Base-by-base conservation (phyloP, 805 yeast genomes). In the Torulaspora gathmanii region DNA sequence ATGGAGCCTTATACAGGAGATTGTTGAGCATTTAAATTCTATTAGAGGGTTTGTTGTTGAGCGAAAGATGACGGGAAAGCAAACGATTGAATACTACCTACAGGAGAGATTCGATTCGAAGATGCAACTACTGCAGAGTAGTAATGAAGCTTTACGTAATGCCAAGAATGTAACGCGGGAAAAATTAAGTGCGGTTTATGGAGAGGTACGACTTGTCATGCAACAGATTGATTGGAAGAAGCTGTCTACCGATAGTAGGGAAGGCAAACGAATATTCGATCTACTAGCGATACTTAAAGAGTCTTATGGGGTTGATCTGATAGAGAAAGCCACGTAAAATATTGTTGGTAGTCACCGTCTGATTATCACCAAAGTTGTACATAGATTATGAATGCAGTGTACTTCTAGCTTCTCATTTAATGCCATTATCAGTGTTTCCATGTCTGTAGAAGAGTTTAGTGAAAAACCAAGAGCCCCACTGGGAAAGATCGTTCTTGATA, bases 21-120 rank as follows among this genome's bases (percentile, higher is more conserved):
- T 64, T 17, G 53, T 53, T 17, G 66, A 61, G 17, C 63, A 62
- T 39, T 34, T 63, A 4, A 42, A 42, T 29, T 61, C 65, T 1
- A 57, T 63, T 8, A 56, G 57, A 40, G 56, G 57, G 31, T 63
- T 59, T 42, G 50, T 62, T 3, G 53, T 56, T 11, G 67, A 63
- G 40, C 58, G 58, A 26, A 57, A 56, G 29, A 37, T 56, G 22
- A 51, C 57, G 22, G 55, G 60, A 26, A 45, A 44, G 4, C 55
- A 53, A 17, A 54, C 50, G 31, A 46, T 52, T 9, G 52, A 52
- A 11, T 53, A 48, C 27, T 60, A 56, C 29, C 33, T 57, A 6
- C 51, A 51, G 30, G 57, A 55, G 22, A 56, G 47, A 16, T 46
- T 63, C 30, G 50, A 54, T 2, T 30, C 47, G n/a, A 55, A 54